Conservation (phyloP, 176 grass and related monocot species). For the Oryza coarctata region DNA sequence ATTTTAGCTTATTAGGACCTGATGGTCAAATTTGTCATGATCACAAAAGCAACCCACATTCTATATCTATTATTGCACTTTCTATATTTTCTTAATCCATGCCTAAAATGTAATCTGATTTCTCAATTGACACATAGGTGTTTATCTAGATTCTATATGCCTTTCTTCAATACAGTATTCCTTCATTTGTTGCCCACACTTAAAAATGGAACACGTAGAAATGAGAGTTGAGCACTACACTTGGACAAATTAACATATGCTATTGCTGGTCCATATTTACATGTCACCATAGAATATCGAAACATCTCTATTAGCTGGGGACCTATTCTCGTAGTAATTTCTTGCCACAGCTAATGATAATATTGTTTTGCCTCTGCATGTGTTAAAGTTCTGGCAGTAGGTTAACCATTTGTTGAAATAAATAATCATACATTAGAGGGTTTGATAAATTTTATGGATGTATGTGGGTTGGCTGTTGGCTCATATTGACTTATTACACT, state of each 20-base stretch:
- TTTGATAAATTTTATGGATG: neutral
- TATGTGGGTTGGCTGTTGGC: neutral
- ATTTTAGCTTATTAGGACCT: neutral
- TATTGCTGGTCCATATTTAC: neutral
- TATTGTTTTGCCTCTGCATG: neutral
- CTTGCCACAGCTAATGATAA: neutral
- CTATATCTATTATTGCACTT: neutral
- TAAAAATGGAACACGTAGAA: neutral
- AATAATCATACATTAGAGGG: neutral
- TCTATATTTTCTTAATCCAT: neutral
- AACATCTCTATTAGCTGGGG: neutral
- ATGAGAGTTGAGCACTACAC: neutral
- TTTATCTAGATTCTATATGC: neutral
- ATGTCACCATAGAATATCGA: neutral
- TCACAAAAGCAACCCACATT: neutral
- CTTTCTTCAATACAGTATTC: neutral
- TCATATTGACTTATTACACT: neutral
- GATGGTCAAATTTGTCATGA: constrained; percentile 18
- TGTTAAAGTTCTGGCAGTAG: constrained; percentile 9
- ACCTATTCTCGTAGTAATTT: neutral
- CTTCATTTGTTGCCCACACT: neutral
- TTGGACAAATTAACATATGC: neutral
- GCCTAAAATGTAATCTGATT: neutral
- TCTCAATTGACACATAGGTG: neutral
- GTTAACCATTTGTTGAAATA: constrained; percentile 11